Conservation (phyloP, 768 basidiomycete genomes). For the Cubamyces sp. region DNA sequence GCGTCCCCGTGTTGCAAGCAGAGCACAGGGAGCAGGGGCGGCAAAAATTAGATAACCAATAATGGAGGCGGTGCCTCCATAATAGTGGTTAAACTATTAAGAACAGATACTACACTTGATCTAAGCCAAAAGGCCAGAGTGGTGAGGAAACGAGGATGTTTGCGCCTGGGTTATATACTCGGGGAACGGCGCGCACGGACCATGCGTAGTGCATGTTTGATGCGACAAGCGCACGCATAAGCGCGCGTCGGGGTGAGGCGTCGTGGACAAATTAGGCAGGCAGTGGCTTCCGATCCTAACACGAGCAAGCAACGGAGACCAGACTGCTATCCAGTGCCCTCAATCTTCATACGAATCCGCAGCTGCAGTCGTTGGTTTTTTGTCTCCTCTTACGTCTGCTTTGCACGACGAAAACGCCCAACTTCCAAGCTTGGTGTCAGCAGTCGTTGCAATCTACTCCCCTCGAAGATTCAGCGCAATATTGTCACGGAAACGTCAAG, state of each 20-base stretch:
- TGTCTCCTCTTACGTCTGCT: too few species aligned
- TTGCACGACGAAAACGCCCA: too few species aligned
- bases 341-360: too few species aligned
- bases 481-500: too few species aligned
- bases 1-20: constrained; percentile 33
- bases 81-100: constrained; percentile 52
- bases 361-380: too few species aligned
- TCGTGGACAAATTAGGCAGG: constrained; percentile 1
- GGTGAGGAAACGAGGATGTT: constrained; percentile 35
- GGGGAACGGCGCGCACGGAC: constrained; percentile 13
- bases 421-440: too few species aligned
- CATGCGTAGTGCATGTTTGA: not conserved
- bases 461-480: too few species aligned
- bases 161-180: not conserved
- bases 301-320: not conserved
- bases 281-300: constrained; percentile 13
- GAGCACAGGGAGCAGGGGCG: constrained; percentile 32
- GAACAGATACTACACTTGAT: constrained; percentile 81
- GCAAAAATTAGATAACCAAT: constrained; percentile 37
- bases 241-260: not conserved
- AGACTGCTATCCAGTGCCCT: not conserved
- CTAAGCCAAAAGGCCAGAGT: constrained; percentile 70
- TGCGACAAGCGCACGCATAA: not conserved
- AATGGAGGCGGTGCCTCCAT: constrained; percentile 40
- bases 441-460: too few species aligned